Evolutionary conservation across 176 grass and related monocot species (phyloP), one percentile per base, ranked within the genome.

Genomic region (Poa pratensis): DNA sequence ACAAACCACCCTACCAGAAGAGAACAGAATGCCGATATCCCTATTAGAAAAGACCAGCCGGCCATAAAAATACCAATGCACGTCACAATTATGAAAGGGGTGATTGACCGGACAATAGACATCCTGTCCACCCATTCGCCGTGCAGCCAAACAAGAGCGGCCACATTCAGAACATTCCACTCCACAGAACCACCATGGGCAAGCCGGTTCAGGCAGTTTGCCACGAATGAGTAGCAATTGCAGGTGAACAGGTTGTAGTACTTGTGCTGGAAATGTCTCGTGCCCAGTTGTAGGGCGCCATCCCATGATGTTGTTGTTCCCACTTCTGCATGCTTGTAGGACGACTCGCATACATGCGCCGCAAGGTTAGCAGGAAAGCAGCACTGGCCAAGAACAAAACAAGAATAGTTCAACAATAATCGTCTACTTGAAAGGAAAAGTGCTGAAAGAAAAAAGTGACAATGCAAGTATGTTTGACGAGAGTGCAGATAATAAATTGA

Each of bases 161-260:
- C 91, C 26, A 95, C 67, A 51, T 90, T 93, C 52, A 94, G 53
- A 57, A 92, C 30, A 84, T 95, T 94, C 96, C 93, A 98, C 62
- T 63, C 62, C 61, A 89, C 17, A 6, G 89, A 92, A 6, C 89
- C 93, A 27, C 70, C 59, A 32, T 95, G 87, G 11, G 96, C 93
- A 22, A 95, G 83, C 32, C 69, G 52, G 59, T 95, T 98, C 68
- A 98, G 75, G 79, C 91, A 98, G 86, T 67, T 90, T 18, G 91
- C 86, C 30, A 92, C 93, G 58, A 98, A 98, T 1, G 89, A 95
- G 79, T 94, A 82, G 24, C 93, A 94, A 28, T 98, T 98, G 83
- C 96, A 98, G 16, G 89, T 94, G 70, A 98, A 98, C 60, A 98
- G 86, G 49, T 98, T 95, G 74, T 98, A 95, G 74, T 71, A 98